A percentile compares a stretch with the other conserved stretches of the same genome.
Evolutionary conservation across 2,329 filamentous ascomycete species (phyloP).

Genomic region (Leptosphaerulina australis): DNA sequence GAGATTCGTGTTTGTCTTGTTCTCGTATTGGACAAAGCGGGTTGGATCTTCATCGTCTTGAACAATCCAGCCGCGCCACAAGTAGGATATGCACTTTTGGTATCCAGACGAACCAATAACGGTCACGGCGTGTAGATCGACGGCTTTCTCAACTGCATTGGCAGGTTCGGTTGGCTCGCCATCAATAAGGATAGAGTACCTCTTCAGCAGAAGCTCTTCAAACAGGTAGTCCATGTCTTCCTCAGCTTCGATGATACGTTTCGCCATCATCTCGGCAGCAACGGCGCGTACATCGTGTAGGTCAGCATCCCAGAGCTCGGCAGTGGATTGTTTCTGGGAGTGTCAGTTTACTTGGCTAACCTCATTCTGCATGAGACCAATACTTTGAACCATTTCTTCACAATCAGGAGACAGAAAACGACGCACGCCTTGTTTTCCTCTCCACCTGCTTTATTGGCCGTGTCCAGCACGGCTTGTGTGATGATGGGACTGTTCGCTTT

Average conservation of each 20-base stretch:
- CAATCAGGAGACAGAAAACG: constrained; percentile 80
- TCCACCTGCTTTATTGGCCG: constrained; percentile 81
- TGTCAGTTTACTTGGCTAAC: neutral
- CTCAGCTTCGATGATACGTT: constrained; percentile 84
- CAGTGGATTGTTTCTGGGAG: constrained; percentile 65
- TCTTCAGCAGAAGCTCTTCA: constrained; percentile 80
- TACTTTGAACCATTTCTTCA: constrained; percentile 72
- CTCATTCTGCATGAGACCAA: neutral
- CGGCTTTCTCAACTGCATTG: constrained; percentile 91
- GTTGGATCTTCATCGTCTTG: constrained; percentile 90
- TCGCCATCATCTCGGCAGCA: constrained; percentile 91
- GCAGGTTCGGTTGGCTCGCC: constrained; percentile 73
- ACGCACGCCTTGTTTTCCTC: constrained; percentile 77
- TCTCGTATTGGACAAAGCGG: constrained; percentile 86
- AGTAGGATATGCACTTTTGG: constrained; percentile 89
- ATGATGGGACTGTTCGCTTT: constrained; percentile 84
- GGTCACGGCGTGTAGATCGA: constrained; percentile 86
- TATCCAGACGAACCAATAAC: constrained; percentile 94
- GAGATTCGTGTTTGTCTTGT: constrained; percentile 79
- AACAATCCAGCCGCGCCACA: constrained; percentile 97
- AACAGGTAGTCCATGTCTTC: constrained; percentile 79
- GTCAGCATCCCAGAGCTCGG: constrained; percentile 92
- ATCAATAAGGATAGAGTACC: constrained; percentile 81
- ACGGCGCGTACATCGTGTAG: constrained; percentile 78
- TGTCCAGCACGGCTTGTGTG: constrained; percentile 76